Conservation (phyloP, 176 grass and related monocot species). For the Alloteropsis semialata region DNA sequence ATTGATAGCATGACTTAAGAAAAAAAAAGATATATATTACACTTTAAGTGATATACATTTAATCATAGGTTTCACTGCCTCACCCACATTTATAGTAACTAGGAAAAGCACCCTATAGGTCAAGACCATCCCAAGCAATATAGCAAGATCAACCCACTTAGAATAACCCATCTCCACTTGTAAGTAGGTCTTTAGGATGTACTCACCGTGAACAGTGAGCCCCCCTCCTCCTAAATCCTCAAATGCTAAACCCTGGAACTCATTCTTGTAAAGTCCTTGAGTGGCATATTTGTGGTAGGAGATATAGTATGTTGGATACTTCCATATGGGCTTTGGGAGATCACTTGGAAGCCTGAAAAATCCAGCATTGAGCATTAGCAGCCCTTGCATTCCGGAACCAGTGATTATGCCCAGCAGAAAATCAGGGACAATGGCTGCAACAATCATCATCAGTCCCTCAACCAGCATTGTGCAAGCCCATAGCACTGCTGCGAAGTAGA, state of each 20-base stretch:
- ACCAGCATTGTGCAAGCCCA: slow-evolving; percentile 51
- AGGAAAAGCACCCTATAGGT: slow-evolving; percentile 52
- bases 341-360: slow-evolving; percentile 51
- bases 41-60: slow-evolving; percentile 1
- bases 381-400: slow-evolving; percentile 40
- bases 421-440: slow-evolving; percentile 45
- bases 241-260: slow-evolving; percentile 47
- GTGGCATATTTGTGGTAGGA: slow-evolving; percentile 62
- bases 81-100: slow-evolving; percentile 26
- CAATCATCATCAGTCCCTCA: slow-evolving; percentile 60
- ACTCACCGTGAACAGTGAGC: slow-evolving; percentile 27
- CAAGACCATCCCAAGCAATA: slow-evolving; percentile 54
- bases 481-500: slow-evolving; percentile 32
- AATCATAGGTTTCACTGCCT: slow-evolving; percentile 37
- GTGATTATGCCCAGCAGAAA: slow-evolving; percentile 47
- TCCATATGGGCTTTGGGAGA: slow-evolving; percentile 48
- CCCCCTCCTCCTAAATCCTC: neutral
- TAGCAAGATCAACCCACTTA: slow-evolving; percentile 59
- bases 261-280: slow-evolving; percentile 67
- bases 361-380: slow-evolving; percentile 53
- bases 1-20: neutral
- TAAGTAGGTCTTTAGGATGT: slow-evolving; percentile 38
- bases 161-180: slow-evolving; percentile 49
- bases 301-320: slow-evolving; percentile 61
- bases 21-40: neutral